Conservation (phyloP, 2,329 filamentous ascomycete species). For the Colletotrichum siamense region DNA sequence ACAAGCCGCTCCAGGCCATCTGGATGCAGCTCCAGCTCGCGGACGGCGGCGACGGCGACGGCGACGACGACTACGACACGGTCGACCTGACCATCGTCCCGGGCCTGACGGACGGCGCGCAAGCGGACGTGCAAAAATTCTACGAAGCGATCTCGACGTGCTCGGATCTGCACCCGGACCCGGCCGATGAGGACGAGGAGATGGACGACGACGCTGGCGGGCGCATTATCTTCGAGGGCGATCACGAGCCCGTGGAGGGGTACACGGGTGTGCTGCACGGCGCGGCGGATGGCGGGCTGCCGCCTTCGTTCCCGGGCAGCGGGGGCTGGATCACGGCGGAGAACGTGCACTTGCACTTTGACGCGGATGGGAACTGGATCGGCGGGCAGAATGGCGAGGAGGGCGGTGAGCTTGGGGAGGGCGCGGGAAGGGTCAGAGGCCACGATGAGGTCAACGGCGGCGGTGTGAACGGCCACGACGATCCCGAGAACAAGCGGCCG, state of each 20-base stretch:
- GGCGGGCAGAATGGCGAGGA: conserved; percentile 43
- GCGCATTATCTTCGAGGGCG: conserved; percentile 64
- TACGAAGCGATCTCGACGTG: conserved; percentile 77
- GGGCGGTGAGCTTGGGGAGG: conserved; percentile 64
- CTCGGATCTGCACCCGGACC: conserved; percentile 78
- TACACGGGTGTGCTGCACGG: conserved; percentile 60
- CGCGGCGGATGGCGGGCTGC: conserved; percentile 54
- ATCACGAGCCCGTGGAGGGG: conserved; percentile 60
- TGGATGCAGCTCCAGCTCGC: conserved; percentile 74
- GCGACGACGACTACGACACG: conserved; percentile 64
- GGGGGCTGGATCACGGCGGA: conserved; percentile 90
- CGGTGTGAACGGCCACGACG: conserved; percentile 47
- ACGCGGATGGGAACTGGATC: conserved; percentile 82
- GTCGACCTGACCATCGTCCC: conserved; percentile 74
- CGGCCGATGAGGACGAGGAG: conserved; percentile 61
- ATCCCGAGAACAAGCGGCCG: conserved; percentile 52
- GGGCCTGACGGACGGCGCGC: conserved; percentile 28
- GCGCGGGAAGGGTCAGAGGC: conserved; percentile 63
- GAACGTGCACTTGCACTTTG: conserved; percentile 85
- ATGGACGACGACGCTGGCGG: conserved; percentile 54
- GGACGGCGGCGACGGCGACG: conserved; percentile 56
- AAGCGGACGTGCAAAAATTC: conserved; percentile 47
- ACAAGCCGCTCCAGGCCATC: conserved; percentile 51
- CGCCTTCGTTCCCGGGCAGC: conserved; percentile 75
- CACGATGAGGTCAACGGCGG: conserved; percentile 58